Evolutionary conservation across 1,139 yeast species (phyloP), one percentile per base, ranked within the genome.

Genomic region (Saccharomycopsis hybrid): DNA sequence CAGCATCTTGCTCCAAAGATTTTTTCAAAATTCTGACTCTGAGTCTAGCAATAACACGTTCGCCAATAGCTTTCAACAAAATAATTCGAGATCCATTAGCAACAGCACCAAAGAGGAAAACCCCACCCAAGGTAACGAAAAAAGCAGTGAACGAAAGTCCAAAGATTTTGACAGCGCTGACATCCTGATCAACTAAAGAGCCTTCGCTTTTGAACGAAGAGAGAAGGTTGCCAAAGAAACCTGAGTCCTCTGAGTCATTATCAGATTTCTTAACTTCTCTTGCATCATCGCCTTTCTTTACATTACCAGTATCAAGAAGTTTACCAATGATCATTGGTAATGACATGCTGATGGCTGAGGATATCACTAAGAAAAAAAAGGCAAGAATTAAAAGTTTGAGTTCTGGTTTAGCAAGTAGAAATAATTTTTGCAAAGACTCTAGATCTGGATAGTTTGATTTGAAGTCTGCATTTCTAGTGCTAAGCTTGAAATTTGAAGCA

Each of bases 241-340:
- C 52, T 11, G 58, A 58, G 7, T 65, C 59, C 41, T 66, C 64
- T 28, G 59, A 60, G 9, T 51, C 53, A 18, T 55, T 58, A 2
- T 52, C 53, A n/a, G 41, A 48, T 5, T 46, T 48, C 11, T 49
- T 56, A 1, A 42, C 42, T 4, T 48, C 51, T 2, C 49, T 55
- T 2, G 52, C 52, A 11, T 37, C 47, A 5, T 44, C 46, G 5
- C 50, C 53, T 27, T 56, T 55, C 35, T 53, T 56, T 1, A 1
- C 69, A 5, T 43, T 48, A 27, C 54, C 82, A 3, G 82, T 73
- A 60, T 82, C 89, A 45, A 82, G 64, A 41, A 82, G 80, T 58
- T 84, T 85, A 32, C 97, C 97, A 44, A 92, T 86, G 11, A 85
- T 73, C 55, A 85, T 73, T 1, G 97, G 97, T 31, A 89, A 70